Percentiles rank a stretch among this genome's conserved stretches.
Evolutionary conservation across 768 basidiomycete genomes (phyloP).

Genomic region (Auriscalpium microsporum): DNA sequence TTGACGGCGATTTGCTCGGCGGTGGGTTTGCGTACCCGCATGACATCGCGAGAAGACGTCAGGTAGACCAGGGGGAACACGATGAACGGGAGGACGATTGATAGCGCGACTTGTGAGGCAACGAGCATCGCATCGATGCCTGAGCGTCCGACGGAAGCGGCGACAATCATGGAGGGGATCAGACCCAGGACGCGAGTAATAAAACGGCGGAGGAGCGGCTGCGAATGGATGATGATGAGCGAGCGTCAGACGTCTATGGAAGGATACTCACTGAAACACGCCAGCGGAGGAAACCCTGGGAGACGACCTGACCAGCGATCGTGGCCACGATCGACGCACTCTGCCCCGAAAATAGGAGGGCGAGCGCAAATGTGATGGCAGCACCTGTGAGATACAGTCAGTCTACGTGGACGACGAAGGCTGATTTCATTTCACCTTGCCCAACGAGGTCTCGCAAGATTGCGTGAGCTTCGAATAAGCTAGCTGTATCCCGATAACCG

Average conservation of each 20-base stretch:
- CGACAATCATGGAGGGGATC: conserved; percentile 75
- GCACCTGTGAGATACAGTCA: conserved; percentile 41
- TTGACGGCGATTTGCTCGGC: background rate
- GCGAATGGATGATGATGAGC: conserved; percentile 9
- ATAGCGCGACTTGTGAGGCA: conserved; percentile 75
- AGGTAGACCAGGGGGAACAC: conserved; percentile 73
- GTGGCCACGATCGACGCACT: conserved; percentile 87
- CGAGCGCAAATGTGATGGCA: conserved; percentile 70
- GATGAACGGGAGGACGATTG: conserved; percentile 79
- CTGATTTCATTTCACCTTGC: conserved; percentile 35
- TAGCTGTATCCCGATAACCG: conserved; percentile 43
- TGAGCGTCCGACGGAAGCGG: conserved; percentile 54
- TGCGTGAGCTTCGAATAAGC: conserved; percentile 77
- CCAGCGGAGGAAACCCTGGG: conserved; percentile 87
- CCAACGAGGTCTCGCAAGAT: conserved; percentile 65
- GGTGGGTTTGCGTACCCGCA: conserved; percentile 39
- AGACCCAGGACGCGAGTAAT: conserved; percentile 76
- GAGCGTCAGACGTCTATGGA: conserved; percentile 5
- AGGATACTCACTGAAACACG: conserved; percentile 50
- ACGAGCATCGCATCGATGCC: conserved; percentile 81
- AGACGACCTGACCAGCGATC: conserved; percentile 82
- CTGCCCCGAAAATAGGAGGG: conserved; percentile 58
- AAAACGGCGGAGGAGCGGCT: conserved; percentile 75
- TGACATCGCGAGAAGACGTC: conserved; percentile 57
- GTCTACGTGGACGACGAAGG: background rate